phyloP scores from a whole-genome alignment of 176 grass and related monocot species.

The Triticum aestivum region DNA sequence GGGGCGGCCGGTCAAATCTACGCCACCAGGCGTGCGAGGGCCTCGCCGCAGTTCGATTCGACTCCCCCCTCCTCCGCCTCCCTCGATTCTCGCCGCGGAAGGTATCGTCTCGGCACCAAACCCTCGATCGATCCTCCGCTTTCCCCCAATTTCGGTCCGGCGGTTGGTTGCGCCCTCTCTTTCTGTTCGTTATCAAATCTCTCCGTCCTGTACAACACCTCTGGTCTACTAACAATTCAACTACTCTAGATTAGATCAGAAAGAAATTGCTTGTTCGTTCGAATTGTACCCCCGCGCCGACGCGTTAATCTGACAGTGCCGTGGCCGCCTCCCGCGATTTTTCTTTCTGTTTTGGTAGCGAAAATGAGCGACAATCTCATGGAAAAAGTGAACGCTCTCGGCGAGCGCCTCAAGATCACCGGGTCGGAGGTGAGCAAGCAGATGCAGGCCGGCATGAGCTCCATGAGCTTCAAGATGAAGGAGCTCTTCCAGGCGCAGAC shows the following conservation, averaged over 20 bases:
- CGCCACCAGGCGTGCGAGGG: not conserved
- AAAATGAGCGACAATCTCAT: constrained; percentile 88
- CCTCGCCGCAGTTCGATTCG: constrained; percentile 26
- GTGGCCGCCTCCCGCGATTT: not conserved
- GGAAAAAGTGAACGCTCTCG: constrained; percentile 82
- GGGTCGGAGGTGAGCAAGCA: constrained; percentile 78
- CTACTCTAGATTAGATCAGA: not conserved
- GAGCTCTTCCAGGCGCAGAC: constrained; percentile 86
- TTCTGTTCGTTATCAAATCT: not conserved
- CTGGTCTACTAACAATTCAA: not conserved
- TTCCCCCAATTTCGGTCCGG: not conserved
- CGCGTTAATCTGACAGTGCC: not conserved
- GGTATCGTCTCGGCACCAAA: constrained; percentile 15
- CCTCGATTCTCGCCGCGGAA: constrained; percentile 9
- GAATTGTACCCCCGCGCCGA: not conserved
- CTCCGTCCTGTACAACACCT: not conserved
- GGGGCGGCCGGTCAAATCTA: constrained; percentile 23
- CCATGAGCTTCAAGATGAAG: constrained; percentile 96
- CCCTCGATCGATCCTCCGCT: not conserved
- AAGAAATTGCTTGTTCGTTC: not conserved
- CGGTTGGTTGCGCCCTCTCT: not conserved
- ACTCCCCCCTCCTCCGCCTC: not conserved
- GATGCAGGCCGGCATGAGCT: constrained; percentile 80
- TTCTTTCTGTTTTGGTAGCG: not conserved
- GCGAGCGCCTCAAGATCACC: constrained; percentile 81